A percentile compares a stretch with the other conserved stretches of the same genome.
phyloP scores from a whole-genome alignment of 179 eudicot species.

The Spinacia oleracea region DNA sequence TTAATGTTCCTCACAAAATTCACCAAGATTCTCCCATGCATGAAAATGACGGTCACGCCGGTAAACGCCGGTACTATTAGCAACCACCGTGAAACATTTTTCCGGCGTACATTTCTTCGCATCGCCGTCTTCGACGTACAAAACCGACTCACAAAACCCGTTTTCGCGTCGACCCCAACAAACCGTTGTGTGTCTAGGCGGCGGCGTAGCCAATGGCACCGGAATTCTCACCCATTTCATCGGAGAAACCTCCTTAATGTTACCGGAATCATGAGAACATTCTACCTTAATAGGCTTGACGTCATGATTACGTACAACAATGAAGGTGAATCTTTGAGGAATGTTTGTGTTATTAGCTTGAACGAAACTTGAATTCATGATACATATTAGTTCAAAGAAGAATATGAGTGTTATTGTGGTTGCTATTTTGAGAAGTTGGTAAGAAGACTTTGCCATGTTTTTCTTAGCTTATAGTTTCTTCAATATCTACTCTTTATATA shows the following conservation, averaged over 20 bases:
- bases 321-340: not conserved
- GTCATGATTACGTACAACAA: conserved; percentile 2
- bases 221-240: conserved; percentile 1
- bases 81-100: not conserved
- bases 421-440: not conserved
- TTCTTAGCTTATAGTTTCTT: not conserved
- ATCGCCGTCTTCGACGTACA: not conserved
- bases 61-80: not conserved
- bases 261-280: not conserved
- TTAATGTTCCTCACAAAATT: not conserved
- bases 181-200: not conserved
- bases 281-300: not conserved
- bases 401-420: not conserved
- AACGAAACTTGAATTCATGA: not conserved
- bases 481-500: not conserved
- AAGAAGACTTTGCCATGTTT: not conserved
- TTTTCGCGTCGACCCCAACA: conserved; percentile 4
- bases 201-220: not conserved
- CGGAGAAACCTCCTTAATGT: not conserved
- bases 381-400: conserved; percentile 7
- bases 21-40: conserved; percentile 9
- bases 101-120: not conserved
- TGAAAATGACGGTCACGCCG: conserved; percentile 10
- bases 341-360: not conserved
- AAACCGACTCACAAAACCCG: not conserved